Evolutionary conservation across 2,329 filamentous ascomycete species (phyloP).

Genomic region (Epichloe scottii): DNA sequence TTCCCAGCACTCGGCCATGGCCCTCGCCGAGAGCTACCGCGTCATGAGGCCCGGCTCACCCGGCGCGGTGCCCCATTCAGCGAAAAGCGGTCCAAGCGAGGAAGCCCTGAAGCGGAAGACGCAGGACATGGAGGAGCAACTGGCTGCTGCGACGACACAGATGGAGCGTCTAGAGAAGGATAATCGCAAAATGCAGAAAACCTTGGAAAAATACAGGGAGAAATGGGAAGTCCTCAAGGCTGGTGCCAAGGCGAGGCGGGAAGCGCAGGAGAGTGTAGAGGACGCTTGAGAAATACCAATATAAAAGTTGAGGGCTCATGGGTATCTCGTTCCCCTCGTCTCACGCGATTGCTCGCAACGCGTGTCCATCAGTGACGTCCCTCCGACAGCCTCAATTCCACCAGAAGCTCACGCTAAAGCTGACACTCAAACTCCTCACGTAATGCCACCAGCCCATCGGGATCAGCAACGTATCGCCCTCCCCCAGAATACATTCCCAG

Average conservation of each 20-base stretch:
- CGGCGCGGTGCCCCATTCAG: slow-evolving; percentile 13
- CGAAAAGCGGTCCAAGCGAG: slow-evolving; percentile 13
- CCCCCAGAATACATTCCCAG: slow-evolving; percentile 64
- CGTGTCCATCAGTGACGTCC: too few relatives aligned
- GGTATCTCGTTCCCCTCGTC: too few relatives aligned
- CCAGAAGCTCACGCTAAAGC: slow-evolving; percentile 96
- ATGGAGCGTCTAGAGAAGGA: slow-evolving; percentile 55
- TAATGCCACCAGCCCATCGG: slow-evolving; percentile 98
- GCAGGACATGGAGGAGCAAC: slow-evolving; percentile 55
- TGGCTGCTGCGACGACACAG: slow-evolving; percentile 44
- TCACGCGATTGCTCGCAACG: too few relatives aligned
- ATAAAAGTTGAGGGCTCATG: too few relatives aligned
- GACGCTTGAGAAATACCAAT: slow-evolving; percentile 12
- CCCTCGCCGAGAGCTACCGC: slow-evolving; percentile 73
- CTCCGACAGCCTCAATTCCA: slow-evolving; percentile 46
- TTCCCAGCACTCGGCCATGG: slow-evolving; percentile 75
- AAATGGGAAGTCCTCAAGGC: slow-evolving; percentile 51
- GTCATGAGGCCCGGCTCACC: slow-evolving; percentile 47
- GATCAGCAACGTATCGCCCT: slow-evolving; percentile 79
- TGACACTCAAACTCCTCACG: slow-evolving; percentile 70
- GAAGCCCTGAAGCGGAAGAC: slow-evolving; percentile 35
- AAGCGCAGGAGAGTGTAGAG: slow-evolving; percentile 23
- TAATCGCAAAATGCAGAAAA: slow-evolving; percentile 41
- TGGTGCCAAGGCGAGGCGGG: slow-evolving; percentile 42
- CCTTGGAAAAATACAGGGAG: slow-evolving; percentile 44